Base-by-base conservation (phyloP, 2,329 filamentous ascomycete species). In the Neopestalotiopsis sp. region DNA sequence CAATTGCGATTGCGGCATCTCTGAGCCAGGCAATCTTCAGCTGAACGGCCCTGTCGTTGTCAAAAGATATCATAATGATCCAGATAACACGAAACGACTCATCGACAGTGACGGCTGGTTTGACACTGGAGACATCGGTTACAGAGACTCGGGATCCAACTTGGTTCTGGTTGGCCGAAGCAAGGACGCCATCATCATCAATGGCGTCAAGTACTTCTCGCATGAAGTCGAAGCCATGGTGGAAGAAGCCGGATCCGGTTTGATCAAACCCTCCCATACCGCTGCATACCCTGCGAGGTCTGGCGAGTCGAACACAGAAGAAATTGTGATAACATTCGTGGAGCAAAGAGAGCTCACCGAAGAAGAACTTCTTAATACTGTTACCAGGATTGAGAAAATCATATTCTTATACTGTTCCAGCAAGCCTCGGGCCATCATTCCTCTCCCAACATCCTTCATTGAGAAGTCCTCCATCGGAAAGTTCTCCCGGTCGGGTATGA, bases 21-120 rank as follows among this genome's bases (percentile, higher is more conserved):
- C 76, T 34, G 73, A 78, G n/a, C 76, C 82, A 5, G 90, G 90
- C 1, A 85, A 90, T 74, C 81, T 92, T 17, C 89, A 88, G 82
- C 79, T 91, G 0, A 82, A 83, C 4, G 89, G 85, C 1, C 84
- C 85, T 0, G 88, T 90, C 59, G 81, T 93, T 9, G 92, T 92
- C 82, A 85, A 87, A 68, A 85, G 86, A 2, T 92, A 93, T 74
- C 91, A 88, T 85, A 82, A 83, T 62, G 89, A 90, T 65, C 81
- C 83, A 0, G 79, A 84, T 61, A 89, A 88, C 1, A 92, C 90
- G 0, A 75, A 72, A 14, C 85, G 89, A 38, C 87, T 87, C 0
- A 82, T 91, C 66, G 89, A 86, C 1, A 79, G 84, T 0, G 80
- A 84, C 70, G 79, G 80, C 1, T 85, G 82, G 81, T 84, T 84